Conservation (phyloP, 2,329 filamentous ascomycete genomes). For the Colletotrichum costaricense region DNA sequence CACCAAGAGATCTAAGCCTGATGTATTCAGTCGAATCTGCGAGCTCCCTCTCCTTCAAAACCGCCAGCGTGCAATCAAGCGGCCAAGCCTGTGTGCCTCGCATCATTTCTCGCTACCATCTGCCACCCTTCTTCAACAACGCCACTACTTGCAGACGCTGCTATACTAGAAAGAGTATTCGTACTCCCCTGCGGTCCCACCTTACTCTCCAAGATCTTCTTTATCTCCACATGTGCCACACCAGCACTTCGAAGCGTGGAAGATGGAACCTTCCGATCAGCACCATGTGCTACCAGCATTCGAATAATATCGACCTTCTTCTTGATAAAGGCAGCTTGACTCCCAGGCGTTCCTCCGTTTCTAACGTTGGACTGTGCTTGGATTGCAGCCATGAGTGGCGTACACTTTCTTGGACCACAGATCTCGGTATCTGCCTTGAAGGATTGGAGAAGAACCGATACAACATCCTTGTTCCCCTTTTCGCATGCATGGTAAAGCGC, state of each 20-base stretch:
- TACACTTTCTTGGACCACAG: too few relatives aligned
- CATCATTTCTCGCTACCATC: neutral
- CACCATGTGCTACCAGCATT: neutral
- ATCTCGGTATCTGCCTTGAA: too few relatives aligned
- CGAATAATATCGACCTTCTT: too few relatives aligned
- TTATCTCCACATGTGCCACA: neutral
- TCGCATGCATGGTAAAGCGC: too few relatives aligned
- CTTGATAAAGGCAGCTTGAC: too few relatives aligned
- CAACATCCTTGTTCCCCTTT: too few relatives aligned
- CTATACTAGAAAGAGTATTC: neutral
- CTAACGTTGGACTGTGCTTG: too few relatives aligned
- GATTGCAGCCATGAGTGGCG: too few relatives aligned
- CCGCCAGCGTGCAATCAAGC: neutral
- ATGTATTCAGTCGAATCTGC: neutral
- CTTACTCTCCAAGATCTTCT: neutral
- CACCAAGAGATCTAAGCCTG: neutral
- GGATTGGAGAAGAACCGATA: too few relatives aligned
- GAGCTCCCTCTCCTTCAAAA: neutral
- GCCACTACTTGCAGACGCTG: neutral
- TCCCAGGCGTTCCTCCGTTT: too few relatives aligned
- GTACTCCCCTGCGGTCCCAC: neutral
- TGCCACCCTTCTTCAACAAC: neutral
- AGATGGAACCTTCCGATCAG: neutral
- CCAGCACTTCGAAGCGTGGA: neutral
- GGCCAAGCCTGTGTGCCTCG: neutral